Percentiles rank a stretch among this genome's conserved stretches.
Evolutionary conservation across 2,329 filamentous ascomycete genomes (phyloP).

Genomic region (Epichloe festucae): DNA sequence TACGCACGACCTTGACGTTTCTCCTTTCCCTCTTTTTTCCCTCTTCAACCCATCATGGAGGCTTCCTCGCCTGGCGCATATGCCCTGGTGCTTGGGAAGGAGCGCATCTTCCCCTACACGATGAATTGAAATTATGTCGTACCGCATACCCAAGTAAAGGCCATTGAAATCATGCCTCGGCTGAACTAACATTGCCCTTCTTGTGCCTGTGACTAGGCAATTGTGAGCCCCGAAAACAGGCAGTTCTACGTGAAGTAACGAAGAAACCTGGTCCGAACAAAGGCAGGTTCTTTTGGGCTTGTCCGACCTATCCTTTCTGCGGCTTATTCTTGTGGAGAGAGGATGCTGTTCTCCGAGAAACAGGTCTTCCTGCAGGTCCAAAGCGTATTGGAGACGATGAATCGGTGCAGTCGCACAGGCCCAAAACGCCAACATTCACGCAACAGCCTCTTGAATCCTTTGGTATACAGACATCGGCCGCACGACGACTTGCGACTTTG

Average conservation of each 20-base stretch:
- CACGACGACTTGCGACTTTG: conserved; percentile 4
- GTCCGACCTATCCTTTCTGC: conserved; percentile 24
- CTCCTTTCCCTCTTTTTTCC: neutral
- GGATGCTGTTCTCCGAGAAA: conserved; percentile 20
- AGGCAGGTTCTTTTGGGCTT: conserved; percentile 30
- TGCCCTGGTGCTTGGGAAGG: too few relatives aligned
- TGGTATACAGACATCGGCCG: conserved; percentile 15
- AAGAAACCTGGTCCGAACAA: conserved; percentile 26
- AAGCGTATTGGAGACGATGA: neutral
- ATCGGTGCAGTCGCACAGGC: conserved; percentile 5
- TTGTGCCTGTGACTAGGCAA: conserved; percentile 21
- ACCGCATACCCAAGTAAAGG: neutral
- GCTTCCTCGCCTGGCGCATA: neutral
- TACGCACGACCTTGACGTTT: neutral
- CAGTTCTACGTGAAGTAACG: conserved; percentile 20
- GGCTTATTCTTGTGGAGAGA: conserved; percentile 34
- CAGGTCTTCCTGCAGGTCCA: conserved; percentile 7
- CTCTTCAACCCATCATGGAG: neutral
- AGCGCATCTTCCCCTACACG: too few relatives aligned
- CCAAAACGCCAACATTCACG: conserved; percentile 16
- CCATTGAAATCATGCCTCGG: neutral
- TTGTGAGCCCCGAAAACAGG: conserved; percentile 27
- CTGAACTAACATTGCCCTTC: conserved; percentile 1
- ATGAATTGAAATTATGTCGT: too few relatives aligned
- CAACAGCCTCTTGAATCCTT: conserved; percentile 17